A percentile compares a stretch with the other conserved stretches of the same genome.
These are phyloP conservation scores for Amauroascus niger DNA, from an alignment of 2,329 filamentous ascomycete genomes.

Conservation along the genomic window DNA sequence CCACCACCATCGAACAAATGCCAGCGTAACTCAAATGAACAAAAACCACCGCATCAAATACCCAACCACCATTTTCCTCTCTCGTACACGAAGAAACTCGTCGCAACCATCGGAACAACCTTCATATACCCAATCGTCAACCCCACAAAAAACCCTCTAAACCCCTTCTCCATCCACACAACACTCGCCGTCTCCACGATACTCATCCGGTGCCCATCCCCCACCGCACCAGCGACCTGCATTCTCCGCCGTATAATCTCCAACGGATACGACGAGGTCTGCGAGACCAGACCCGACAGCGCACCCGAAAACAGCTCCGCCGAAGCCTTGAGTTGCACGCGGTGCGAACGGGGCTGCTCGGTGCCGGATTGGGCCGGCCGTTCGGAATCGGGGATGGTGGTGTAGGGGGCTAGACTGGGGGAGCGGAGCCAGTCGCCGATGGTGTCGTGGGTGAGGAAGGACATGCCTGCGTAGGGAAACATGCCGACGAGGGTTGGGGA, in stretches of 20 bases:
- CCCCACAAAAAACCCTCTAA: slow-evolving; percentile 81
- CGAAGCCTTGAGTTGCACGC: slow-evolving; percentile 68
- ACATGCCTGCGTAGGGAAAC: slow-evolving; percentile 92
- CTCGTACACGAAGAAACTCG: slow-evolving; percentile 59
- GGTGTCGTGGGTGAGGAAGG: slow-evolving; percentile 90
- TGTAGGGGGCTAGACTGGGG: slow-evolving; percentile 58
- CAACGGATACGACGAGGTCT: slow-evolving; percentile 85
- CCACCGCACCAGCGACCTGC: slow-evolving; percentile 92
- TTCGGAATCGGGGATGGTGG: slow-evolving; percentile 57
- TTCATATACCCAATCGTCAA: slow-evolving; percentile 93
- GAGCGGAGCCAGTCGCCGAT: slow-evolving; percentile 72
- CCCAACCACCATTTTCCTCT: slow-evolving; percentile 54
- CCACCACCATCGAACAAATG: not conserved
- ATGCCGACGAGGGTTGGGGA: slow-evolving; percentile 83
- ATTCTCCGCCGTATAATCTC: slow-evolving; percentile 87
- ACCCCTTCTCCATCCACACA: slow-evolving; percentile 66
- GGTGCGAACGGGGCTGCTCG: slow-evolving; percentile 43
- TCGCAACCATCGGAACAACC: slow-evolving; percentile 78
- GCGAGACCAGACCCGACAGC: slow-evolving; percentile 75
- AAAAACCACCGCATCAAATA: slow-evolving; percentile 41
- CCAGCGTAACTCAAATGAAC: not conserved
- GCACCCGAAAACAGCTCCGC: slow-evolving; percentile 80
- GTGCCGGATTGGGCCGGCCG: slow-evolving; percentile 25
- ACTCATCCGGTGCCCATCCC: slow-evolving; percentile 69
- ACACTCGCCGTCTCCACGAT: slow-evolving; percentile 68